A percentile compares a stretch with the other conserved stretches of the same genome.
Evolutionary conservation across 257 asterid species (phyloP).

Genomic region (Gentiana straminea): DNA sequence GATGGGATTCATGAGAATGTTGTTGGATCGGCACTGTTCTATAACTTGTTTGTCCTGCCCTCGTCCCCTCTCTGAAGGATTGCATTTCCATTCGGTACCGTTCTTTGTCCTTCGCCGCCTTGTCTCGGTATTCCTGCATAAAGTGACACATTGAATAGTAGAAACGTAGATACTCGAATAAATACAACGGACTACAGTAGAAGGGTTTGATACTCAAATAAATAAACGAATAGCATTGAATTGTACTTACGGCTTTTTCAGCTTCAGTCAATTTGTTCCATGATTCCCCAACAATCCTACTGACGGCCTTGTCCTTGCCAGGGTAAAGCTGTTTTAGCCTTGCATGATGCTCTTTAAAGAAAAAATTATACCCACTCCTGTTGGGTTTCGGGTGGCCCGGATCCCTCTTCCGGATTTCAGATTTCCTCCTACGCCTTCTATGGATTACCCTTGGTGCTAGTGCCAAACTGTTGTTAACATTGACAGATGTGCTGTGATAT

Average conservation of each 20-base stretch:
- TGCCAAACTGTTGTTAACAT: constrained; percentile 8
- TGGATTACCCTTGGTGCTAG: constrained; percentile 26
- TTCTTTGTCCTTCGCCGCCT: constrained; percentile 66
- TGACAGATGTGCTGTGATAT: constrained; percentile 14
- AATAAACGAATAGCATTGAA: background rate
- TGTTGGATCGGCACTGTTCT: constrained; percentile 19
- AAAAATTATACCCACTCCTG: constrained; percentile 78
- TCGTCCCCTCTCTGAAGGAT: constrained; percentile 38
- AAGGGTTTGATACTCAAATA: background rate
- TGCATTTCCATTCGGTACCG: constrained; percentile 69
- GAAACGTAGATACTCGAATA: too few relatives aligned
- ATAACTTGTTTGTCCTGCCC: constrained; percentile 25
- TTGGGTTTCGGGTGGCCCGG: constrained; percentile 77
- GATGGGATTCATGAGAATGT: constrained; percentile 12
- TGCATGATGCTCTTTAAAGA: constrained; percentile 77
- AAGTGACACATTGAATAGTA: background rate
- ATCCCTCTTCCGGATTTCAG: constrained; percentile 54
- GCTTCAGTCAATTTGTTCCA: constrained; percentile 66
- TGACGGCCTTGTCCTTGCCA: constrained; percentile 64
- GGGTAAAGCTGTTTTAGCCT: constrained; percentile 53
- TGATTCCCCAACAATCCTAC: constrained; percentile 64
- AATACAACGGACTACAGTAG: too few relatives aligned
- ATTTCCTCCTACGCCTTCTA: constrained; percentile 61
- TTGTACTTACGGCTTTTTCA: constrained; percentile 45
- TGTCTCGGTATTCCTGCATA: constrained; percentile 66